phyloP scores from a whole-genome alignment of 768 basidiomycete genomes.

The Podaxis sp. region DNA sequence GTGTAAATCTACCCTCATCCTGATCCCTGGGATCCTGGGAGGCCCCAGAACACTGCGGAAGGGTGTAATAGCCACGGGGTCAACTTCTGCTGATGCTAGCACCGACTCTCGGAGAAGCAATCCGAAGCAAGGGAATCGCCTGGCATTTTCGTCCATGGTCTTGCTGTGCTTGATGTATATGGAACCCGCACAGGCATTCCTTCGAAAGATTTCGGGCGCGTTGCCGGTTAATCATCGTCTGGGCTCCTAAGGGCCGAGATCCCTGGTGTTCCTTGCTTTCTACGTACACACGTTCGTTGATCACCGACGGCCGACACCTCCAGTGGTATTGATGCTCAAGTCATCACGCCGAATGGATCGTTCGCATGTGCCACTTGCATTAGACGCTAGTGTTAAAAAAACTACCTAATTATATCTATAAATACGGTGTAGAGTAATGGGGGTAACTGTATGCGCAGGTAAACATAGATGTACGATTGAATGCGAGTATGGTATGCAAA shows the following conservation, averaged over 20 bases:
- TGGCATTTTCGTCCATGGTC: neutral
- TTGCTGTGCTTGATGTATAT: neutral
- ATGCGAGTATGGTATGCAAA: constrained; percentile 4
- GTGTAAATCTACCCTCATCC: neutral
- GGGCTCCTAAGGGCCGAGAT: neutral
- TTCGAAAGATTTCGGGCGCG: neutral
- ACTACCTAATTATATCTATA: constrained; percentile 8
- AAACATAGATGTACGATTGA: neutral
- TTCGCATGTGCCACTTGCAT: neutral
- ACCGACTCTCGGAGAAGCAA: neutral
- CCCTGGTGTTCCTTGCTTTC: neutral
- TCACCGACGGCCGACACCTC: neutral
- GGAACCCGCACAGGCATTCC: neutral
- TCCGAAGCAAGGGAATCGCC: neutral
- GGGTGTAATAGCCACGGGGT: neutral
- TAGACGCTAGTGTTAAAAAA: neutral
- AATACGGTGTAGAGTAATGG: constrained; percentile 2
- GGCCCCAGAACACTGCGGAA: neutral
- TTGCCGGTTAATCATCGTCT: neutral
- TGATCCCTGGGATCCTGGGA: neutral
- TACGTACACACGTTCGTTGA: neutral
- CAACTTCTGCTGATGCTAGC: neutral
- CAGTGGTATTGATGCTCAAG: neutral
- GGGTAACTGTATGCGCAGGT: constrained; percentile 1
- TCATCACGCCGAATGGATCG: neutral